Conservation (phyloP, 305 asterid species). For the Andrographis paniculata region DNA sequence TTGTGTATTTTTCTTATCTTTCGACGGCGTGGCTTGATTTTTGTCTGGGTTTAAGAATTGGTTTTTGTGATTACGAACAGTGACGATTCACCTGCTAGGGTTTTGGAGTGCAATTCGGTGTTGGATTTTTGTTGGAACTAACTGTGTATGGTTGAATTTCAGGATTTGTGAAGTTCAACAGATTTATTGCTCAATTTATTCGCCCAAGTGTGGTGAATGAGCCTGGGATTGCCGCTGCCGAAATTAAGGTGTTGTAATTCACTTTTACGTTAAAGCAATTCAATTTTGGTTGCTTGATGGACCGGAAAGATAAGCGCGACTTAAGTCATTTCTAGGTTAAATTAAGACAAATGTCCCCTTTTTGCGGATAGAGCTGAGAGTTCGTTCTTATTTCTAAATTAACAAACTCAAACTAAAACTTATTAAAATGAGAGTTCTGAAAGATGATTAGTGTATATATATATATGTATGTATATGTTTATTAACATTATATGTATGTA, state of each 20-base stretch:
- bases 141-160: constrained; percentile 3
- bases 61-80: background rate
- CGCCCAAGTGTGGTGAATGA: constrained; percentile 25
- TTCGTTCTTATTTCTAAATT: too few relatives aligned
- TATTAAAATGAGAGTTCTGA: too few relatives aligned
- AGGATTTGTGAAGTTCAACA: constrained; percentile 33
- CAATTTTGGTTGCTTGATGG: constrained; percentile 1
- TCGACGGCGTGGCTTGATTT: background rate
- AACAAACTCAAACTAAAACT: too few relatives aligned
- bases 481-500: background rate
- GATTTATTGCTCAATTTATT: constrained; percentile 18
- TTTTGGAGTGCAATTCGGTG: background rate
- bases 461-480: background rate
- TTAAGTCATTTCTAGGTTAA: background rate
- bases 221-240: constrained; percentile 22
- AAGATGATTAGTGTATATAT: background rate
- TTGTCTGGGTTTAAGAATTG: background rate
- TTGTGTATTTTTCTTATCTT: constrained; percentile 5
- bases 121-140: background rate
- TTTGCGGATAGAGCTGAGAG: too few relatives aligned
- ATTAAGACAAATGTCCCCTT: too few relatives aligned
- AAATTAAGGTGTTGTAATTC: constrained; percentile 20
- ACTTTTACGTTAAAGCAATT: background rate
- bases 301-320: background rate
- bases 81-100: constrained; percentile 3